Evolutionary conservation across 345 rosid genomes (phyloP).

Genomic region (Pistacia integerrima): DNA sequence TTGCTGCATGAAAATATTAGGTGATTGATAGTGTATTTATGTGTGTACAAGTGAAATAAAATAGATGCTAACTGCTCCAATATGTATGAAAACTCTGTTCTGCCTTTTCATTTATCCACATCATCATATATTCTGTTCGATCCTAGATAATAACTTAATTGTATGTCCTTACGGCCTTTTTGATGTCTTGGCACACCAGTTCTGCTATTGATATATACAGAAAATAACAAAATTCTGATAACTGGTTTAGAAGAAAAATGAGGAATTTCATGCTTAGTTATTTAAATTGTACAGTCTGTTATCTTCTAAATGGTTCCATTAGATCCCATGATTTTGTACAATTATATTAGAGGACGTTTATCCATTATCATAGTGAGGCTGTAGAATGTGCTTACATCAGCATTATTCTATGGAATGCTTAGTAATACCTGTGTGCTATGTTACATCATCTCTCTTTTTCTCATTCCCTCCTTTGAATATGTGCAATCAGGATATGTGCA

Average conservation of each 20-base stretch:
- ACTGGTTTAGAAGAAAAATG: neutral
- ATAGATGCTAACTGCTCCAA: neutral
- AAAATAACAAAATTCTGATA: neutral
- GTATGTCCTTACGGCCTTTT: neutral
- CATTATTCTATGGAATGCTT: too few relatives aligned
- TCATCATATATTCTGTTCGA: neutral
- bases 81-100: neutral
- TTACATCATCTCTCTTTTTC: too few relatives aligned
- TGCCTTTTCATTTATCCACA: neutral
- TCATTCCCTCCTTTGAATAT: too few relatives aligned
- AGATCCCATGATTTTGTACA: neutral
- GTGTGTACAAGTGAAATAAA: neutral
- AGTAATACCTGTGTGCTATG: too few relatives aligned
- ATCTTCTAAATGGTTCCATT: neutral
- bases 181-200: neutral
- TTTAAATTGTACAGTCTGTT: neutral
- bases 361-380: too few relatives aligned
- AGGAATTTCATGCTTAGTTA: constrained; percentile 8
- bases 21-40: neutral
- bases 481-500: too few relatives aligned
- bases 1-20: constrained; percentile 1
- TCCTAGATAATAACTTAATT: neutral
- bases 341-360: too few relatives aligned
- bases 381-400: too few relatives aligned
- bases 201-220: neutral